Evolutionary conservation across 148 eudicot genomes (phyloP).

Genomic region (Spergularia bocconei): DNA sequence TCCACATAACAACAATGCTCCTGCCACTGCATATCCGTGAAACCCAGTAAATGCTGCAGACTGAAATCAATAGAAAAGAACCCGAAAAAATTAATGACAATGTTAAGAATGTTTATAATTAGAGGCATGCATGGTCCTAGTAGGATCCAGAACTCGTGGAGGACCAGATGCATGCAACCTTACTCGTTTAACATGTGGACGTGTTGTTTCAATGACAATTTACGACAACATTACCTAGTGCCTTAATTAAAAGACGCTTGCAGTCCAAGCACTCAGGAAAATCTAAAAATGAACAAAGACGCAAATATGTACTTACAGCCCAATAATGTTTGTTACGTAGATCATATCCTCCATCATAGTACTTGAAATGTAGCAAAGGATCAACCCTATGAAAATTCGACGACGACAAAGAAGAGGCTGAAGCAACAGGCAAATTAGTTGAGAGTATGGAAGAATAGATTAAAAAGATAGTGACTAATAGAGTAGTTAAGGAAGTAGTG

Average conservation of each 20-base stretch:
- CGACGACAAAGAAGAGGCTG: slow-evolving; percentile 9
- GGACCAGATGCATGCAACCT: too few species aligned
- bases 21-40: slow-evolving; percentile 67
- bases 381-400: slow-evolving; percentile 41
- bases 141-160: too few species aligned
- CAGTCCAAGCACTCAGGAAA: background rate
- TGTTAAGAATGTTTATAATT: too few species aligned
- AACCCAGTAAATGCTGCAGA: slow-evolving; percentile 71
- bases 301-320: slow-evolving; percentile 53
- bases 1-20: slow-evolving; percentile 56
- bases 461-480: slow-evolving; percentile 21
- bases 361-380: slow-evolving; percentile 43
- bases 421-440: slow-evolving; percentile 18
- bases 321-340: slow-evolving; percentile 67
- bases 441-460: slow-evolving; percentile 30
- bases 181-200: too few species aligned
- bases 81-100: background rate
- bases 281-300: background rate
- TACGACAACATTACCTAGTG: too few species aligned
- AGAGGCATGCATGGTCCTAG: too few species aligned
- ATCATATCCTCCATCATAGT: slow-evolving; percentile 53
- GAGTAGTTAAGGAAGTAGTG: background rate
- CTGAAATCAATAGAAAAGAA: slow-evolving; percentile 28
- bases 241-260: too few species aligned
- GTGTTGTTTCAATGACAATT: too few species aligned